A percentile compares a stretch with the other conserved stretches of the same genome.
phyloP scores from a whole-genome alignment of 148 eudicot genomes.

The Rhododendron vialii region DNA sequence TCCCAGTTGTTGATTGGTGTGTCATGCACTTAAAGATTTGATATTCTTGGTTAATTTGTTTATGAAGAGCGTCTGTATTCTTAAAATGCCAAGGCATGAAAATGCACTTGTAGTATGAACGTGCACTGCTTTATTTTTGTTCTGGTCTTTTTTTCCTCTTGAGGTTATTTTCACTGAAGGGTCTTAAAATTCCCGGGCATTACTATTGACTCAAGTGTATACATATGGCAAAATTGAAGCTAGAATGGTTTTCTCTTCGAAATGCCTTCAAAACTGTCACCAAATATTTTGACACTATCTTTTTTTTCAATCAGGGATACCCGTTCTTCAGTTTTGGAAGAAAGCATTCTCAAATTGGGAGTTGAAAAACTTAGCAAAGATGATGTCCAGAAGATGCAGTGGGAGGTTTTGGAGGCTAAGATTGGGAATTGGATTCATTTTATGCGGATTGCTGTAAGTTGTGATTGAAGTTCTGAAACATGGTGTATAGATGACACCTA shows the following conservation, averaged over 20 bases:
- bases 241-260: background rate
- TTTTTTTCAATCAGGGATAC: constrained; percentile 53
- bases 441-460: constrained; percentile 96
- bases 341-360: constrained; percentile 86
- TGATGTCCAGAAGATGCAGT: constrained; percentile 98
- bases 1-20: background rate
- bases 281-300: background rate
- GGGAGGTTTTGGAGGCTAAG: constrained; percentile 98
- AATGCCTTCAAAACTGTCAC: background rate
- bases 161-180: background rate
- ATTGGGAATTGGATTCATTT: constrained; percentile 99
- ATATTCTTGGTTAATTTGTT: background rate
- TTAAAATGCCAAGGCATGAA: background rate
- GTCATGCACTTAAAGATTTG: background rate
- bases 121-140: background rate
- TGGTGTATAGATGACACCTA: background rate
- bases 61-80: background rate
- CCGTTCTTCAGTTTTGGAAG: constrained; percentile 87
- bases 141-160: background rate
- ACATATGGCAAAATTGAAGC: background rate
- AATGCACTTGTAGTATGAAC: background rate
- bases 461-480: background rate
- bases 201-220: background rate
- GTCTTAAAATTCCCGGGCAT: background rate
- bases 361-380: constrained; percentile 96